Evolutionary conservation across 768 basidiomycete species (phyloP), one percentile per base, ranked within the genome.

Genomic region (Lactarius tabidus): DNA sequence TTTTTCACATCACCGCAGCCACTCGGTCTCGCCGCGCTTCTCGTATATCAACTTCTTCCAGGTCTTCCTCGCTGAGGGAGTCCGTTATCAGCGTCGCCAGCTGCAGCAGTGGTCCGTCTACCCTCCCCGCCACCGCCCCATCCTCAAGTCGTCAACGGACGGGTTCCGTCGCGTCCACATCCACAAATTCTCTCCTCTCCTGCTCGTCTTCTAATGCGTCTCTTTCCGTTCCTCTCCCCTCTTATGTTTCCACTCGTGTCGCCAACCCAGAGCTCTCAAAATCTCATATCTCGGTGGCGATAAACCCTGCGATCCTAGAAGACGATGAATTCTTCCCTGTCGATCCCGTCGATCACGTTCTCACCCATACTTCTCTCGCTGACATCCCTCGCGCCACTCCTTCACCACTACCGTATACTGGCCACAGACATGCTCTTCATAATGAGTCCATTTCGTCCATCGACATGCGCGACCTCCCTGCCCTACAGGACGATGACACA

Each of bases 1-100:
- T 78, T 35, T 75, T 79, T 41, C 76, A 78, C 23, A 77, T 81
- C 45, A 78, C 75, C 43, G 71, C 75, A 31, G 71, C 76, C 41
- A 69, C 72, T 14, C 74, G 78, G 31, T 75, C 76, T 29, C 76
- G 78, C 18, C 75, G 77, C 52, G 60, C 74, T 1, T 76, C 75
- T 28, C 75, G 73, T 61, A 52, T 75, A 29, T 77, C 76, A 2
- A 62, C 48, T 8, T 59, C 53, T 53, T 74, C 63, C 14, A 74
- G 73, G n/a, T 64, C 67, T 4, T 63, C 63, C 29, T 64, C 60
- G 10, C 61, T 59, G 35, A 74, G 75, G 38, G 72, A 73, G 61
- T 76, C 75, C 1, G 51, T 67, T 17, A 73, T 71, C 2, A 74
- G 69, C 38, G 20, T 71, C 8, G 70, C 70, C 1, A 74, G 73